Base-by-base conservation (phyloP, 73 alveolate species). In the Stentor roeselii region DNA sequence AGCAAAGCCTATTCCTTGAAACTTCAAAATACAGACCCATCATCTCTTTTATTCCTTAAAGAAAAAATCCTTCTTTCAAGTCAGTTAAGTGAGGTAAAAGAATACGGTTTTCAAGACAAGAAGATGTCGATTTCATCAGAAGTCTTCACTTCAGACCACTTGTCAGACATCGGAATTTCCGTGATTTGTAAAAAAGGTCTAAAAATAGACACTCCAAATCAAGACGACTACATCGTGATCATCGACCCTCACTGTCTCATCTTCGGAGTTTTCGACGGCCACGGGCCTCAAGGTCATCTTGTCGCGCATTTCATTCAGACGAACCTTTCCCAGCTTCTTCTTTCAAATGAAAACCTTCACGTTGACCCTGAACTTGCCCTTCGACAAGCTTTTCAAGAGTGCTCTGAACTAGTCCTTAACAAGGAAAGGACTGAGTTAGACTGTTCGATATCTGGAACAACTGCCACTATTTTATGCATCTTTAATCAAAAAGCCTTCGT, bases 211-310 rank as follows among this genome's bases (percentile, higher is more conserved):
- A 11, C 30, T 50, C 82, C 82, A 35, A 61, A 61, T 36, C 42
- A 61, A 61, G 82, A 61, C 42, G 82, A 61, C 27, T 61, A 30
- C 27, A 11, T n/a, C 38, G 42, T 61, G 6, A 36, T 30, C 14
- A 35, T 61, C 6, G 82, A 61, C 42, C 11, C 6, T 30, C 58
- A 61, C 6, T 6, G 59, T 14, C 6, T 30, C 14, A 11, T 61
- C 14, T 61, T 30, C 27, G 82, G 82, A 61, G 82, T 61, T 61
- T 61, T 61, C 27, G 82, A 61, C 27, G 82, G 82, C 37, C 82
- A 61, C 27, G 97, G 97, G 0, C 93, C 92, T 0, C 86, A 60
- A 50, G 97, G 97, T 30, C 95, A 92, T 59, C 40, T 60, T 31
- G 90, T 90, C 0, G 42, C 90, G 14, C 87, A 86, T 27, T 92